A percentile compares a stretch with the other conserved stretches of the same genome.
These are phyloP conservation scores for Penicillium capsulatum DNA, from an alignment of 2,329 filamentous ascomycete genomes.

Conservation along the genomic window DNA sequence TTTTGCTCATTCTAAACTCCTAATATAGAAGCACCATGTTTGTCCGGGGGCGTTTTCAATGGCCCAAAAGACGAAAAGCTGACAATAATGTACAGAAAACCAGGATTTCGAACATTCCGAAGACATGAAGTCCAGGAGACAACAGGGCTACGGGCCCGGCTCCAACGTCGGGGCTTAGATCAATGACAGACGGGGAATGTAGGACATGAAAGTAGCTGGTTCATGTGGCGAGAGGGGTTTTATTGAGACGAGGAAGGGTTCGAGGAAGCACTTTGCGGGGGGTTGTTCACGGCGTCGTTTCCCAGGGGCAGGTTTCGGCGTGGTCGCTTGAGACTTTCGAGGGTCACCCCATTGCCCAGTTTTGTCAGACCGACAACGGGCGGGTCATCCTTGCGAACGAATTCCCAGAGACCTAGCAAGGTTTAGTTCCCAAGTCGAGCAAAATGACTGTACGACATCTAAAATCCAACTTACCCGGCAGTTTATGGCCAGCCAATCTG, in stretches of 20 bases:
- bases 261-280: conserved; percentile 34
- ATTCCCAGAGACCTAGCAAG: conserved; percentile 63
- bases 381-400: conserved; percentile 86
- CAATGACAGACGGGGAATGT: conserved; percentile 10
- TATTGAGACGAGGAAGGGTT: conserved; percentile 37
- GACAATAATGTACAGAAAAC: conserved; percentile 43
- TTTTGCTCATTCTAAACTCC: conserved; percentile 29
- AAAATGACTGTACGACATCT: too few species aligned
- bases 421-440: neutral
- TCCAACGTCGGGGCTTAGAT: conserved; percentile 52
- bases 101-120: conserved; percentile 35
- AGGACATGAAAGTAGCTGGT: conserved; percentile 10
- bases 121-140: conserved; percentile 43
- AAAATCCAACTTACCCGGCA: conserved; percentile 64
- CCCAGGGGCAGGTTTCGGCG: conserved; percentile 59
- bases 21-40: conserved; percentile 22
- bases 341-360: conserved; percentile 70
- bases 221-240: conserved; percentile 13
- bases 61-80: conserved; percentile 24
- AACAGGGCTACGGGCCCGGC: conserved; percentile 54
- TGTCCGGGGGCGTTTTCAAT: conserved; percentile 3
- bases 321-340: conserved; percentile 78
- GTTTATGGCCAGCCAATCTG: conserved; percentile 86
- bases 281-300: conserved; percentile 26
- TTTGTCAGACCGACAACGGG: conserved; percentile 92